A percentile compares a stretch with the other conserved stretches of the same genome.
phyloP scores from a whole-genome alignment of 441 rosid genomes.

The Viola pubescens region DNA sequence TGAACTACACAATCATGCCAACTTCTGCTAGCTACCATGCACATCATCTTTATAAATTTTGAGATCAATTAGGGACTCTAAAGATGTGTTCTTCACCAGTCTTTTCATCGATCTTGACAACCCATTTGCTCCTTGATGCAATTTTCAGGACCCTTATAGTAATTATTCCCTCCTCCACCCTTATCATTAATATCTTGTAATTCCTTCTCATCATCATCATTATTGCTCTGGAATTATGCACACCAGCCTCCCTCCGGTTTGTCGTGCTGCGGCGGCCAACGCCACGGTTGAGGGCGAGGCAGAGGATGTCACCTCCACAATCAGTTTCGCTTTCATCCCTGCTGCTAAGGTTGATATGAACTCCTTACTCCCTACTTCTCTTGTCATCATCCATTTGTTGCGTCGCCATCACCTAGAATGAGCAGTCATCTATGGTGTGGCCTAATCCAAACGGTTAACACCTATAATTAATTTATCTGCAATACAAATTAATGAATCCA shows the following conservation, averaged over 20 bases:
- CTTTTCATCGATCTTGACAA: conserved; percentile 27
- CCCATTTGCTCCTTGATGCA: conserved; percentile 22
- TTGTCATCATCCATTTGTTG: conserved; percentile 15
- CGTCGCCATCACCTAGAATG: conserved; percentile 2
- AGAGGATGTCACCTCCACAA: conserved; percentile 32
- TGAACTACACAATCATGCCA: too few relatives aligned
- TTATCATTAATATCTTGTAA: neutral
- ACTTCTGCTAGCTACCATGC: neutral
- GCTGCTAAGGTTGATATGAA: conserved; percentile 45
- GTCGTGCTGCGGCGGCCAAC: conserved; percentile 39
- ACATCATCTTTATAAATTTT: too few relatives aligned
- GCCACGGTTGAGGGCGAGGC: conserved; percentile 38
- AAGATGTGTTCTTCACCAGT: conserved; percentile 42
- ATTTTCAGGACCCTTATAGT: too few relatives aligned
- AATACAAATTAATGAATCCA: too few relatives aligned
- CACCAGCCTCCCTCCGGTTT: conserved; percentile 31
- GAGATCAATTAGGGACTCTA: conserved; percentile 19
- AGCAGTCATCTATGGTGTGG: conserved; percentile 2
- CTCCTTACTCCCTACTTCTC: conserved; percentile 36
- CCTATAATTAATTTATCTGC: too few relatives aligned
- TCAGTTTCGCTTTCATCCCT: conserved; percentile 33
- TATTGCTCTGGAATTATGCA: conserved; percentile 32
- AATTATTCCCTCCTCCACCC: too few relatives aligned
- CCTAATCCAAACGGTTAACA: too few relatives aligned
- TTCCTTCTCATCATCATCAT: neutral